phyloP scores from a whole-genome alignment of 2,329 filamentous ascomycete genomes.

The Daldinia sp. region DNA sequence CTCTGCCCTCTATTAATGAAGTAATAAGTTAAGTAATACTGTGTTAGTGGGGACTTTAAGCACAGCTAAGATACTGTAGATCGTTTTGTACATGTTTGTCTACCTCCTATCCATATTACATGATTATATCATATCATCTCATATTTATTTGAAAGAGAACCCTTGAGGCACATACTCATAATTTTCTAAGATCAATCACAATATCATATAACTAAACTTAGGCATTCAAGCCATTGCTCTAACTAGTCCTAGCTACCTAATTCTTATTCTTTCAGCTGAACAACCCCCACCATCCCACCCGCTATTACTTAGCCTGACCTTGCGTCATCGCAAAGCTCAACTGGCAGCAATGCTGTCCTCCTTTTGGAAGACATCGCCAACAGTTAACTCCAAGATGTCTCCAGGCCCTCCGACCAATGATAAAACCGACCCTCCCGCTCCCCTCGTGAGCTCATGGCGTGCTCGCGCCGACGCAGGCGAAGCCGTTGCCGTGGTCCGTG shows the following conservation, averaged over 20 bases:
- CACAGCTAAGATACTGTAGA: neutral
- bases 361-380: slow-evolving; percentile 40
- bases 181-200: neutral
- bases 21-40: neutral
- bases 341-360: slow-evolving; percentile 44
- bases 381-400: slow-evolving; percentile 30
- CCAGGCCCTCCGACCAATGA: slow-evolving; percentile 31
- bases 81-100: slow-evolving; percentile 13
- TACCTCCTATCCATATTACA: too few species aligned
- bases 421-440: slow-evolving; percentile 48
- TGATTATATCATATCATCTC: too few species aligned
- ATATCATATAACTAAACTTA: neutral
- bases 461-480: slow-evolving; percentile 58
- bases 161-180: neutral
- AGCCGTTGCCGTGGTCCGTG: slow-evolving; percentile 66
- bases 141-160: neutral
- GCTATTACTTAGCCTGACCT: slow-evolving; percentile 2
- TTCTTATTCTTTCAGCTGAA: neutral
- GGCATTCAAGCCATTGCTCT: neutral
- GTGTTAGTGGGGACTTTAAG: slow-evolving; percentile 10
- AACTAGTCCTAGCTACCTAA: neutral
- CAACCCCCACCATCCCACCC: slow-evolving; percentile 13
- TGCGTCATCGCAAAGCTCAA: slow-evolving; percentile 22
- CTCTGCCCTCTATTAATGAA: neutral
- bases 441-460: slow-evolving; percentile 54